Conservation (phyloP, 2,329 filamentous ascomycete genomes). For the Capronia epimyces region DNA sequence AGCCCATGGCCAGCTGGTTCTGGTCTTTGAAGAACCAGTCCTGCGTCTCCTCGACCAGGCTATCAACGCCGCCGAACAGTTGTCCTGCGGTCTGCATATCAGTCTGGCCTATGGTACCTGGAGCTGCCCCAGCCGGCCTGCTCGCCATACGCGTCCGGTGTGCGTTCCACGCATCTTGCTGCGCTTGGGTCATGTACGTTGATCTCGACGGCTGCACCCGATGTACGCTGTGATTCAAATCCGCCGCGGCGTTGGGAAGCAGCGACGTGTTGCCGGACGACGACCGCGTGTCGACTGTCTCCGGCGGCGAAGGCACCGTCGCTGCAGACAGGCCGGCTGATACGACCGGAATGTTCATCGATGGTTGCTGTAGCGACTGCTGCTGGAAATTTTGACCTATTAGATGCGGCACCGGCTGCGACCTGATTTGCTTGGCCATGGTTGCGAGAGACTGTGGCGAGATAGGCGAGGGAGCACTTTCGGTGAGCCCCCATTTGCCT, state of each 20-base stretch:
- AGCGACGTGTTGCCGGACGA: conserved; percentile 27
- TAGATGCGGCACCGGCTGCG: conserved; percentile 22
- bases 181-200: conserved; percentile 28
- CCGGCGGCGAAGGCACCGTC: conserved; percentile 17
- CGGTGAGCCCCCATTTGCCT: conserved; percentile 62
- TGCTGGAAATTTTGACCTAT: conserved; percentile 25
- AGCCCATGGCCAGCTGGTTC: conserved; percentile 54
- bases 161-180: conserved; percentile 36
- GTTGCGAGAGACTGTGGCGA: conserved; percentile 41
- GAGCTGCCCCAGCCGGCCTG: conserved; percentile 26
- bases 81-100: conserved; percentile 44
- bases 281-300: conserved; percentile 19
- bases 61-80: conserved; percentile 56
- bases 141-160: conserved; percentile 27
- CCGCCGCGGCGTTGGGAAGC: conserved; percentile 30
- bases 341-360: conserved; percentile 9
- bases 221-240: conserved; percentile 21
- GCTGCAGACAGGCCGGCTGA: conserved; percentile 12
- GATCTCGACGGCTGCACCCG: conserved; percentile 15
- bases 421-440: conserved; percentile 24
- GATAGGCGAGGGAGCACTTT: conserved; percentile 52
- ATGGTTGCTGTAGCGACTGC: conserved; percentile 30
- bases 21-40: conserved; percentile 63
- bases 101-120: conserved; percentile 21
- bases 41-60: conserved; percentile 57